Conservation (phyloP, 1,139 yeast genomes). For the Petasospora rhodanensis region DNA sequence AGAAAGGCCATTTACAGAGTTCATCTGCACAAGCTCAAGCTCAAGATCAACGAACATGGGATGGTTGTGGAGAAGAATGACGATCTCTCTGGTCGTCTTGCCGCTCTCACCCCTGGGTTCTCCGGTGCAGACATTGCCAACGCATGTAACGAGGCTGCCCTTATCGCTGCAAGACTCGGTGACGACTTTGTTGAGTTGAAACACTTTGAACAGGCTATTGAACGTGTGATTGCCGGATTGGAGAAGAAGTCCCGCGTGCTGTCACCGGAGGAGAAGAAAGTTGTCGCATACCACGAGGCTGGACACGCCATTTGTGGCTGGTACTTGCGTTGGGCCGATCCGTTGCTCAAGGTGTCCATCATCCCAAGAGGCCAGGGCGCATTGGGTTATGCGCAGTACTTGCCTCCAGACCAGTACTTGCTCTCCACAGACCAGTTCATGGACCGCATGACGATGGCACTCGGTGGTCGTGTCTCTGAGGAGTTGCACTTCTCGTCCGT, state of each 20-base stretch:
- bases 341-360: slow-evolving; percentile 88
- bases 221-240: slow-evolving; percentile 93
- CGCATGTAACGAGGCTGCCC: slow-evolving; percentile 94
- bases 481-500: slow-evolving; percentile 86
- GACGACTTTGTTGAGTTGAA: slow-evolving; percentile 62
- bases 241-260: slow-evolving; percentile 86
- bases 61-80: slow-evolving; percentile 6
- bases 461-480: slow-evolving; percentile 95
- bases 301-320: slow-evolving; percentile 99
- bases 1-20: slow-evolving; percentile 89
- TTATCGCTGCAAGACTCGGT: slow-evolving; percentile 86
- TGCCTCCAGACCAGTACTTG: slow-evolving; percentile 90
- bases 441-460: slow-evolving; percentile 94
- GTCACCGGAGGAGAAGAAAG: slow-evolving; percentile 75
- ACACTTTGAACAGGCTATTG: slow-evolving; percentile 95
- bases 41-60: slow-evolving; percentile 35
- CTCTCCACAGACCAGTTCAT: slow-evolving; percentile 71
- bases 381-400: slow-evolving; percentile 94
- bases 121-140: slow-evolving; percentile 98
- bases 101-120: slow-evolving; percentile 96
- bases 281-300: slow-evolving; percentile 97
- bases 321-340: slow-evolving; percentile 87
- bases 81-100: slow-evolving; percentile 75
- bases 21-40: slow-evolving; percentile 65
- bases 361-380: slow-evolving; percentile 97